Evolutionary conservation across 2,329 filamentous ascomycete genomes (phyloP).

Genomic region (Calonectria hongkongensis): DNA sequence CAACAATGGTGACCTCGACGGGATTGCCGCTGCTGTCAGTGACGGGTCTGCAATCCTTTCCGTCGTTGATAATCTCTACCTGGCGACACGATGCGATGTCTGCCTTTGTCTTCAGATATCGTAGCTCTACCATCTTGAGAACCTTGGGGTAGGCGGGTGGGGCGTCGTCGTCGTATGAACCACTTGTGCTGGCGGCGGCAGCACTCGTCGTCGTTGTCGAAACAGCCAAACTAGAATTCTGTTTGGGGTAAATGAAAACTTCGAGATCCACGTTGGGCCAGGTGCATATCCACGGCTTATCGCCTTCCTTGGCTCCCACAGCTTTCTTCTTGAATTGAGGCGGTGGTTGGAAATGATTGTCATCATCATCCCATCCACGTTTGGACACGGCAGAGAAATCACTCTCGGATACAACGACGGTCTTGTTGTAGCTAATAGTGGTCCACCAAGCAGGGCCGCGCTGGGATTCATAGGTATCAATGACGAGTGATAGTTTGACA

Average conservation of each 20-base stretch:
- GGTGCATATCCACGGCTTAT: constrained; percentile 75
- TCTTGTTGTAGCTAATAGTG: constrained; percentile 72
- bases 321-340: constrained; percentile 48
- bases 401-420: constrained; percentile 70
- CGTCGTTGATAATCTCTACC: constrained; percentile 65
- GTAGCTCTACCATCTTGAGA: constrained; percentile 74
- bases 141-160: constrained; percentile 68
- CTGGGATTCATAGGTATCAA: constrained; percentile 68
- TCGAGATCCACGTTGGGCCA: constrained; percentile 75
- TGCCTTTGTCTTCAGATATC: constrained; percentile 59
- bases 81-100: constrained; percentile 68
- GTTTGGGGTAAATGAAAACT: constrained; percentile 73
- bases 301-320: constrained; percentile 63
- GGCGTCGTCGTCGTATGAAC: constrained; percentile 23
- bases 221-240: constrained; percentile 64
- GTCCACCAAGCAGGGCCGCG: constrained; percentile 75
- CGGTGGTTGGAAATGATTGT: constrained; percentile 49
- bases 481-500: constrained; percentile 67
- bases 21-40: constrained; percentile 61
- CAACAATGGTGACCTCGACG: constrained; percentile 66
- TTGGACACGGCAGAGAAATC: constrained; percentile 58
- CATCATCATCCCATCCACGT: constrained; percentile 50
- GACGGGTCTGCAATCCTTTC: constrained; percentile 60
- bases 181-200: constrained; percentile 29
- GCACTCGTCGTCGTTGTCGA: constrained; percentile 42